These are phyloP conservation scores for Spinacia oleracea DNA, from an alignment of 179 eudicot species.

Conservation along the genomic window DNA sequence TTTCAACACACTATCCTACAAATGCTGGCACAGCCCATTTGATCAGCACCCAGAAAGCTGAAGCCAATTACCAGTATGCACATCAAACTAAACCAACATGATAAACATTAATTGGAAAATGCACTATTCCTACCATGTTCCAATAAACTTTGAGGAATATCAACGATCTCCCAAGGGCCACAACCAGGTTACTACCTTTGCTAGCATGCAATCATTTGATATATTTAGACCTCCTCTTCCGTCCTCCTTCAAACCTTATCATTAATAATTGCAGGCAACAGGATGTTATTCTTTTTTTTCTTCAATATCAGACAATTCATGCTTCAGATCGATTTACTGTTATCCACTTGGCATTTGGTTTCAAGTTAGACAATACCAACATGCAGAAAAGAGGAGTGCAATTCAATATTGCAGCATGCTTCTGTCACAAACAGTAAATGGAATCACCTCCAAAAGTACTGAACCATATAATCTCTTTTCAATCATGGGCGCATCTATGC, in stretches of 20 bases:
- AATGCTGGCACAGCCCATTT: not conserved
- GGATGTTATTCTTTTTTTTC: not conserved
- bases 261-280: not conserved
- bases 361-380: not conserved
- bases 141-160: not conserved
- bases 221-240: not conserved
- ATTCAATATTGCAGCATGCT: not conserved
- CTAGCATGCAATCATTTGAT: not conserved
- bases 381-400: not conserved
- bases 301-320: not conserved
- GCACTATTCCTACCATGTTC: not conserved
- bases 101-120: not conserved
- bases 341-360: not conserved
- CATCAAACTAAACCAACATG: conserved; percentile 6
- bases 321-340: not conserved
- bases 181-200: not conserved
- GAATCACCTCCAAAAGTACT: not conserved
- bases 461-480: not conserved
- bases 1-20: not conserved
- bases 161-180: not conserved
- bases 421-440: not conserved
- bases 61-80: conserved; percentile 1
- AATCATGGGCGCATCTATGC: not conserved
- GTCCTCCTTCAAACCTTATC: not conserved
- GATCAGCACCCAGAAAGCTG: not conserved